Evolutionary conservation across 805 yeast species (phyloP).

Genomic region (Peterozyma toletana): DNA sequence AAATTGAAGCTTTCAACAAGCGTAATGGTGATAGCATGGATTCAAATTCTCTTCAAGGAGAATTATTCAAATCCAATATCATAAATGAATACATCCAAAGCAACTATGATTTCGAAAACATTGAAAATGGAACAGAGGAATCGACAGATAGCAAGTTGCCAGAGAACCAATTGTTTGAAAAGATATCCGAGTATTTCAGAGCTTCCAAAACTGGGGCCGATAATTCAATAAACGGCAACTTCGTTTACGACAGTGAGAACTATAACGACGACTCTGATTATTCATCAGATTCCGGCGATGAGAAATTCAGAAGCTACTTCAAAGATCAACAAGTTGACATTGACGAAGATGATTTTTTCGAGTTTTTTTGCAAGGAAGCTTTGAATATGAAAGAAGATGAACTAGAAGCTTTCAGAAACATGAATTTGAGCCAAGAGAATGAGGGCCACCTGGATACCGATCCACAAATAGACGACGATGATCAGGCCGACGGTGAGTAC

Average conservation of each 20-base stretch:
- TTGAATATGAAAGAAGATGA: slow-evolving; percentile 39
- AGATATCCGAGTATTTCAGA: too few relatives aligned
- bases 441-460: too few relatives aligned
- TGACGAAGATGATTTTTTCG: slow-evolving; percentile 66
- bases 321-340: slow-evolving; percentile 32
- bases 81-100: too few relatives aligned
- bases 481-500: slow-evolving; percentile 2
- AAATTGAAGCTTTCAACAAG: too few relatives aligned
- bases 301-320: slow-evolving; percentile 16
- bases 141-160: too few relatives aligned
- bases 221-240: background rate
- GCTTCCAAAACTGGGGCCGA: too few relatives aligned
- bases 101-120: background rate
- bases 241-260: slow-evolving; percentile 7
- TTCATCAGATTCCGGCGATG: slow-evolving; percentile 14
- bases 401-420: slow-evolving; percentile 27
- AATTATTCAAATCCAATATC: too few relatives aligned
- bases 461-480: background rate
- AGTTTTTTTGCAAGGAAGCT: slow-evolving; percentile 51
- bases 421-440: background rate
- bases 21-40: too few relatives aligned
- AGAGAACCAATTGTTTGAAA: too few relatives aligned
- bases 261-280: slow-evolving; percentile 16
- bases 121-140: background rate
- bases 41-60: too few relatives aligned